A percentile compares a stretch with the other conserved stretches of the same genome.
These are phyloP conservation scores for Sanghuangporus baumii DNA, from an alignment of 1,284 basidiomycete species.

Conservation along the genomic window DNA sequence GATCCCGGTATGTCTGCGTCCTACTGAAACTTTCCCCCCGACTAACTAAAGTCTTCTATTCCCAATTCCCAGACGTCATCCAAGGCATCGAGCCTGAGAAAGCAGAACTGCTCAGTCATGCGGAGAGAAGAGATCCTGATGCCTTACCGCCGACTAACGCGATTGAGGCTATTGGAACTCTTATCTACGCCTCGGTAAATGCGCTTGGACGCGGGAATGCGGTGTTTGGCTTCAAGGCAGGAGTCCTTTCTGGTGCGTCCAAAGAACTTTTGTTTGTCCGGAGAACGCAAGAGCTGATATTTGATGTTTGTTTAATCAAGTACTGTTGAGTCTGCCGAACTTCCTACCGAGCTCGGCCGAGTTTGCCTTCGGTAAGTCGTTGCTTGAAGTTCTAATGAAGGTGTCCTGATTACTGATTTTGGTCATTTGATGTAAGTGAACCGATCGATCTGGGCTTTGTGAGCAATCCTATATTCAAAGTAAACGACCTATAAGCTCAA, in stretches of 20 bases:
- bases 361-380: conserved; percentile 18
- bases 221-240: conserved; percentile 79
- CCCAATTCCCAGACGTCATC: conserved; percentile 40
- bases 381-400: neutral
- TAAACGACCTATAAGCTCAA: neutral
- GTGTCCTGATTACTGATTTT: neutral
- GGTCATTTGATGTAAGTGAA: conserved; percentile 20
- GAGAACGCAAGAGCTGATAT: neutral
- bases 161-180: conserved; percentile 46
- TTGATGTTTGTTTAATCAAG: conserved; percentile 27
- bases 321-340: conserved; percentile 50
- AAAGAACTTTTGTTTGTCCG: neutral
- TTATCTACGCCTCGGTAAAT: conserved; percentile 35
- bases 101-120: conserved; percentile 43
- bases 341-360: conserved; percentile 12
- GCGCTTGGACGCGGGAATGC: conserved; percentile 50
- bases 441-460: conserved; percentile 35
- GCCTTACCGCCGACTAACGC: conserved; percentile 61
- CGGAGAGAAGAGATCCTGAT: conserved; percentile 60
- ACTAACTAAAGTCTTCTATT: neutral
- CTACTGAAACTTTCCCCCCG: neutral
- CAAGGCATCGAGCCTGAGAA: conserved; percentile 44
- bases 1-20: conserved; percentile 36
- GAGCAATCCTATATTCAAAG: conserved; percentile 10
- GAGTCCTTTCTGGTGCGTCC: conserved; percentile 48